Evolutionary conservation across 169 alveolate genomes (phyloP).

Genomic region (Amoebophrya sp.): DNA sequence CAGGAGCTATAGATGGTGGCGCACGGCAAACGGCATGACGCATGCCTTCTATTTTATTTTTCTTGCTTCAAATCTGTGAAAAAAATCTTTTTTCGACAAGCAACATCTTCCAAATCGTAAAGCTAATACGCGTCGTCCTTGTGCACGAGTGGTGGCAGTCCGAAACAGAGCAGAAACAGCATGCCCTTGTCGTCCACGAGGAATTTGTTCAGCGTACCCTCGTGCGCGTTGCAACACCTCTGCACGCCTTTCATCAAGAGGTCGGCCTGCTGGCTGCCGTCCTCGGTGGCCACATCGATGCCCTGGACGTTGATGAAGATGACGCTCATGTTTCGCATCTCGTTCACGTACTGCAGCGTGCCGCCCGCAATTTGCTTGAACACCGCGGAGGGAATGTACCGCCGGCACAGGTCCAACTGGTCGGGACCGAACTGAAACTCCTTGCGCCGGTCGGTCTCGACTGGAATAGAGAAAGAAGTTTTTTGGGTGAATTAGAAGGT

Average conservation of each 20-base stretch:
- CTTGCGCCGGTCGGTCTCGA: background rate
- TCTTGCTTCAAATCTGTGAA: no score
- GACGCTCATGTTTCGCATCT: slow-evolving; percentile 55
- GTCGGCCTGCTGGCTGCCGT: slow-evolving; percentile 46
- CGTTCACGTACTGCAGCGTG: slow-evolving; percentile 52
- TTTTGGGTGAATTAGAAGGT: no score
- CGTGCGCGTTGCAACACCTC: slow-evolving; percentile 47
- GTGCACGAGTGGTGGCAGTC: slow-evolving; percentile 59
- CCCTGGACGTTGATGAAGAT: slow-evolving; percentile 55
- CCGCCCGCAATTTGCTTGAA: slow-evolving; percentile 56
- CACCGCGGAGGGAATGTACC: slow-evolving; percentile 58
- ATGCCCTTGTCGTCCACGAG: slow-evolving; percentile 59
- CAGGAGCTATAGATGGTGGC: no score
- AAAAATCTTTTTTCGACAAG: no score
- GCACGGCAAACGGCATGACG: no score
- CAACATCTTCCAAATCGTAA: no score
- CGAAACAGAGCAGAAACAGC: slow-evolving; percentile 53
- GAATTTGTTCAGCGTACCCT: slow-evolving; percentile 58
- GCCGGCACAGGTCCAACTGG: slow-evolving; percentile 47
- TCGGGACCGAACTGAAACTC: slow-evolving; percentile 14
- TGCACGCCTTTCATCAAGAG: slow-evolving; percentile 48
- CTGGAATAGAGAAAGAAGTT: background rate
- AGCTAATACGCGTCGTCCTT: slow-evolving; percentile 55
- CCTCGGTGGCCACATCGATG: slow-evolving; percentile 51
- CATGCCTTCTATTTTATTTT: no score